A percentile compares a stretch with the other conserved stretches of the same genome.
phyloP scores from a whole-genome alignment of 1,284 basidiomycete genomes.

The Ustilago loliicola region DNA sequence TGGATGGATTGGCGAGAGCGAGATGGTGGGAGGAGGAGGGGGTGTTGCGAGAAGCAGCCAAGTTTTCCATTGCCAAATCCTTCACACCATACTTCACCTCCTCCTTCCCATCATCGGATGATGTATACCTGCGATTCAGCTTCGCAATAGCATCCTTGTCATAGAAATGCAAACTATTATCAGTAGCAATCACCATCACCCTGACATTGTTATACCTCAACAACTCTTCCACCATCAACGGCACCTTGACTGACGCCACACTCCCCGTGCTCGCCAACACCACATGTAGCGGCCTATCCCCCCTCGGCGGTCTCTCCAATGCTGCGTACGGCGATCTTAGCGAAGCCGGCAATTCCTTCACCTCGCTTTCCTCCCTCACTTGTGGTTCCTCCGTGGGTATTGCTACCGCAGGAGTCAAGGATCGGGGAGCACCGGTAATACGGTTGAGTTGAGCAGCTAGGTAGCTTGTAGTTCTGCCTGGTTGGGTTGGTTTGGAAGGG shows the following conservation, averaged over 20 bases:
- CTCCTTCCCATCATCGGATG: too few relatives aligned
- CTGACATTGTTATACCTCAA: constrained; percentile 79
- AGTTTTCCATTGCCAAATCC: constrained; percentile 53
- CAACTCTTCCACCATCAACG: constrained; percentile 85
- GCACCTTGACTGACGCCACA: constrained; percentile 93
- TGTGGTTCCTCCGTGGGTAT: not conserved
- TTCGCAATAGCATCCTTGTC: constrained; percentile 73
- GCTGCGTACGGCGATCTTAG: constrained; percentile 59
- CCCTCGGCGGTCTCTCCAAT: constrained; percentile 49
- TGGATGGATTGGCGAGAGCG: too few relatives aligned
- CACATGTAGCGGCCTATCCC: constrained; percentile 74
- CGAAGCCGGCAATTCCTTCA: constrained; percentile 47
- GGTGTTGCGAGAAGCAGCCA: constrained; percentile 22
- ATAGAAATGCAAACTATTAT: constrained; percentile 84
- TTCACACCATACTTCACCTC: constrained; percentile 18
- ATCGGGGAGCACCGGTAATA: constrained; percentile 3
- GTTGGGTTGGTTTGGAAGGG: constrained; percentile 12
- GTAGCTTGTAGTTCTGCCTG: constrained; percentile 3
- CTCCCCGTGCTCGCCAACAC: constrained; percentile 90
- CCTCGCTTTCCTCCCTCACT: not conserved
- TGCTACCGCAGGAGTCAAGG: not conserved
- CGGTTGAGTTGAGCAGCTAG: constrained; percentile 14
- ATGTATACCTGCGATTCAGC: constrained; percentile 8
- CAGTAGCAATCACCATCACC: constrained; percentile 87
- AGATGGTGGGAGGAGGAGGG: too few relatives aligned